Conservation (phyloP, 805 yeast species). For the Maudiozyma serrabonitensis region DNA sequence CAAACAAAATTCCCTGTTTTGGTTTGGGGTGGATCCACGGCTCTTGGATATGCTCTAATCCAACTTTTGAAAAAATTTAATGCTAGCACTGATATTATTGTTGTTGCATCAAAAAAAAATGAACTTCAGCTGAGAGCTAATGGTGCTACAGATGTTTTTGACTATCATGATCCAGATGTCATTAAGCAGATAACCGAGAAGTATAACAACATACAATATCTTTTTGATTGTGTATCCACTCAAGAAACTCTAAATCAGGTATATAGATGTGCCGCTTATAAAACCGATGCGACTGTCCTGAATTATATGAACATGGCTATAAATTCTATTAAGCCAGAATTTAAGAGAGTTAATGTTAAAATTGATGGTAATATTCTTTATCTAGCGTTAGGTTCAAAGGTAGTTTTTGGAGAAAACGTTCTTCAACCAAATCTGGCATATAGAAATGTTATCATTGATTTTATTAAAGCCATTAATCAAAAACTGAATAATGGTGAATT, state of each 20-base stretch:
- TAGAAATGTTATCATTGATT: conserved; percentile 22
- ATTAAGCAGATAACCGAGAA: conserved; percentile 33
- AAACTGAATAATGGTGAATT: conserved; percentile 16
- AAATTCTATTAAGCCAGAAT: conserved; percentile 20
- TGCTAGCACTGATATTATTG: conserved; percentile 37
- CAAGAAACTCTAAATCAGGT: conserved; percentile 24
- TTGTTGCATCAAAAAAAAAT: conserved; percentile 43
- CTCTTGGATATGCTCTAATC: conserved; percentile 47
- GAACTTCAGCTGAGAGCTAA: conserved; percentile 31
- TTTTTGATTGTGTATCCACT: conserved; percentile 30
- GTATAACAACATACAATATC: conserved; percentile 24
- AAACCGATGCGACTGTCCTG: conserved; percentile 28
- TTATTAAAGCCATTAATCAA: conserved; percentile 12
- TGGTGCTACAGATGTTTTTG: conserved; percentile 30
- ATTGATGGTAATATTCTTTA: conserved; percentile 32
- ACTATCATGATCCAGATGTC: conserved; percentile 40
- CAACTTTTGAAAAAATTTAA: conserved; percentile 32
- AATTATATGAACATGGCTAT: conserved; percentile 24
- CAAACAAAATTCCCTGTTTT: conserved; percentile 34
- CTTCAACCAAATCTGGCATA: conserved; percentile 21
- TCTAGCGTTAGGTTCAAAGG: conserved; percentile 29
- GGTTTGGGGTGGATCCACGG: conserved; percentile 62
- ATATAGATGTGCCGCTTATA: conserved; percentile 30
- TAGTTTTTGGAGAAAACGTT: conserved; percentile 22
- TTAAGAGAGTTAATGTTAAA: conserved; percentile 29